A percentile compares a stretch with the other conserved stretches of the same genome.
phyloP scores from a whole-genome alignment of 1,139 yeast species.

The Casaregolazyma suthepensis region DNA sequence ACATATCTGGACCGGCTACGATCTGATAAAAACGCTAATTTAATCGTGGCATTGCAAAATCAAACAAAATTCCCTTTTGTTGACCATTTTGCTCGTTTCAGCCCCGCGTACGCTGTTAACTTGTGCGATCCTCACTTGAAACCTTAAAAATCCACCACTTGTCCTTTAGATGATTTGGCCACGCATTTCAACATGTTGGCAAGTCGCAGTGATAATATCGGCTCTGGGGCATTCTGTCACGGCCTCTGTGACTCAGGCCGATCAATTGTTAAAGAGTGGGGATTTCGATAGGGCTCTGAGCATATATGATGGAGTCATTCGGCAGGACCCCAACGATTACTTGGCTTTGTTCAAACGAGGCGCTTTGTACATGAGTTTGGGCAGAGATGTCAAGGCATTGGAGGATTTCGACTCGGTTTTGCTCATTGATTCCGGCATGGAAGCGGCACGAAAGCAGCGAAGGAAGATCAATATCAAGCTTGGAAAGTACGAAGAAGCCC shows the following conservation, averaged over 20 bases:
- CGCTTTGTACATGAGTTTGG: constrained; percentile 33
- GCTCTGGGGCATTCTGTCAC: constrained; percentile 28
- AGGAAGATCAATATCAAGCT: constrained; percentile 29
- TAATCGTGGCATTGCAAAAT: no score
- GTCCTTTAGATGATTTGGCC: neutral
- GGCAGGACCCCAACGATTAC: constrained; percentile 29
- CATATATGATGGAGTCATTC: constrained; percentile 41
- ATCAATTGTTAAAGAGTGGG: constrained; percentile 15
- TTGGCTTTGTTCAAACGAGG: constrained; percentile 35
- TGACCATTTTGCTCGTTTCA: neutral
- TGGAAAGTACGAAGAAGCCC: constrained; percentile 23
- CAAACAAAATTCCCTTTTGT: no score
- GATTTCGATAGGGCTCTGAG: constrained; percentile 43
- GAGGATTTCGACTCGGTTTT: constrained; percentile 32
- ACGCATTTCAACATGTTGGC: neutral
- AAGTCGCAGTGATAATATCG: neutral
- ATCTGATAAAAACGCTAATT: neutral
- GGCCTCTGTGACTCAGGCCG: constrained; percentile 29
- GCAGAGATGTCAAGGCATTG: constrained; percentile 33
- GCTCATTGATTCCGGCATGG: constrained; percentile 31
- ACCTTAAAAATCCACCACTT: neutral
- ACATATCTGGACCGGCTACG: no score
- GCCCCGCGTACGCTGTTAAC: neutral
- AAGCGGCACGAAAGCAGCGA: constrained; percentile 33
- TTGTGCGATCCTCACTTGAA: neutral